Base-by-base conservation (phyloP, 495 filamentous ascomycete genomes). In the Penicillium argentinense region DNA sequence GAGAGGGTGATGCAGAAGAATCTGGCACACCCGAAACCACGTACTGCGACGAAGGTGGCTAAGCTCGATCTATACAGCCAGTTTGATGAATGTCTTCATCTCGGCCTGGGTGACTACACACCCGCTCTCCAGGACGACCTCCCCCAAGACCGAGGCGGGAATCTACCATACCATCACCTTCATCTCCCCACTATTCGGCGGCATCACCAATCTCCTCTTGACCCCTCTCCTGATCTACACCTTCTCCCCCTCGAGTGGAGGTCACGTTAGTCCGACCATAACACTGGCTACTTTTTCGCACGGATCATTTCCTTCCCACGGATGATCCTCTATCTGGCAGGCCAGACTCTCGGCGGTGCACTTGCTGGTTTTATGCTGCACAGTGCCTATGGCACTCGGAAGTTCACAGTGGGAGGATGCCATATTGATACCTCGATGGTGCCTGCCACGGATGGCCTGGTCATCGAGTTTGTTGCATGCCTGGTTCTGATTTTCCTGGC, bases 191-290 rank as follows among this genome's bases (percentile, higher is more conserved):
- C 39, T 66, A 0, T 51, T 69, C 49, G 62, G 62, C 19, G 74
- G 71, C 26, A 65, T 80, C 41, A 64, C 60, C 43, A 80, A 73
- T 45, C 47, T 68, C 9, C 54, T 79, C 16, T 54, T 76, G 42
- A 67, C 77, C 13, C 57, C 72, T 3, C 55, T 75, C 1, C 74
- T 80, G 51, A 78, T 80, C 44, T 79, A 73, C 40, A 71, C 72
- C 14, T 66, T 73, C n/a, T 67, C 70, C 9, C 66, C 75, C 1
- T 67, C 67, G 4, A 76, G 73, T 13, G 79, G 76, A 38, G 75
- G 72, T 8, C 77, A 81, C 41, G 43, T 81, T 37, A 81, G 72
- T 45, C 78, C 76, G 0, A 64, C 71, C 12, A 79, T 80, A 40
- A 78, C 75, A 0, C 63, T 80, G 12, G 60, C 76, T 14, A 78